A percentile compares a stretch with the other conserved stretches of the same genome.
phyloP scores from a whole-genome alignment of 176 grass and related monocot genomes.

The Saccharum spontaneum region DNA sequence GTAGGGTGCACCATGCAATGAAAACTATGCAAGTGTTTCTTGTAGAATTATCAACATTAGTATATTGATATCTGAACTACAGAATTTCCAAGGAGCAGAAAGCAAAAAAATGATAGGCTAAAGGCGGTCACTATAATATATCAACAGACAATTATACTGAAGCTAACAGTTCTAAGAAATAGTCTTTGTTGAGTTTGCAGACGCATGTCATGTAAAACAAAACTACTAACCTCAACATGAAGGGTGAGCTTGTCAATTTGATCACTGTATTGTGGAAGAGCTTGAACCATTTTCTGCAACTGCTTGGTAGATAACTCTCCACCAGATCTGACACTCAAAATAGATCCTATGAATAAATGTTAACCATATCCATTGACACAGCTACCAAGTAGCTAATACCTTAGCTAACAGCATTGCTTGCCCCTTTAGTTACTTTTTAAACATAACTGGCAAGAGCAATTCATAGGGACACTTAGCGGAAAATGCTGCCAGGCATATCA shows the following conservation, averaged over 20 bases:
- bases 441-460: background rate
- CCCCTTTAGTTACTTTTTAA: background rate
- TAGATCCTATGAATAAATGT: background rate
- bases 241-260: conserved; percentile 97
- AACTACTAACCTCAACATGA: conserved; percentile 83
- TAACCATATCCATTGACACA: background rate
- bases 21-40: background rate
- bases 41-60: background rate
- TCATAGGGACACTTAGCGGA: background rate
- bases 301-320: conserved; percentile 85
- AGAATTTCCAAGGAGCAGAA: background rate
- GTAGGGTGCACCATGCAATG: background rate
- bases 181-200: background rate
- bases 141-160: background rate
- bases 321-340: conserved; percentile 47
- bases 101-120: background rate
- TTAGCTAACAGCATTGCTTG: background rate
- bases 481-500: background rate
- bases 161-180: background rate
- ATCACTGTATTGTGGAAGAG: conserved; percentile 92
- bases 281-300: conserved; percentile 89
- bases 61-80: background rate
- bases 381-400: background rate
- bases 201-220: background rate
- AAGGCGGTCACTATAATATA: background rate